Evolutionary conservation across 495 filamentous ascomycete genomes (phyloP), one percentile per base, ranked within the genome.

Genomic region (Trichoderma orchidacearum): DNA sequence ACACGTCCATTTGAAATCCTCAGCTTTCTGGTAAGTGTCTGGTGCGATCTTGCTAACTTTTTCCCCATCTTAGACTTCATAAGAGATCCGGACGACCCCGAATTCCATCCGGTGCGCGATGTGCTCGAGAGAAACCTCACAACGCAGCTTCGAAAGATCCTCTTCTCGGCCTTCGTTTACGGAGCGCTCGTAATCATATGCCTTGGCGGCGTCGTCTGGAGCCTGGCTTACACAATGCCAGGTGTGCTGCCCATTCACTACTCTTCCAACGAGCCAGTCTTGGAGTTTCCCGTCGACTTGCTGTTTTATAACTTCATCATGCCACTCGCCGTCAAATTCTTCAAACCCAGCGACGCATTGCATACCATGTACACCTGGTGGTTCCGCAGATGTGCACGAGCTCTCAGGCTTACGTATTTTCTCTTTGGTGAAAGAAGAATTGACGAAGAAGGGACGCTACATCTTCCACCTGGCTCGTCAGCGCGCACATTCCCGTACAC

Each of bases 251-350:
- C 93, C 0, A 89, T 97, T 51, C 87, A 90, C 63, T 96, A 91
- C 85, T 86, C 87, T 38, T 89, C 89, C 9, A 90, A 87, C 57
- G 84, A 92, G 59, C 90, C 91, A 7, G 85, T 95, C 9, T 77
- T 96, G 51, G 93, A 97, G 65, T 97, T 97, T 60, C 93, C 93
- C 1, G 81, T 95, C 52, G 94, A 97, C 63, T 72, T 99, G 0
- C 75, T 99, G 21, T 91, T 96, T 67, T 99, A 95, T 73, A 96
- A 97, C 68, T 94, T 96, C 66, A 68, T 96, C 55, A 88, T 95
- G 80, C 93, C 93, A 0, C 65, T 93, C 32, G 84, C 88, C 5
- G 79, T 96, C 54, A 82, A 80, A 59, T 82, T 86, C 61, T 83
- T 93, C 71, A 87, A 85, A 64, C 94, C 93, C 3, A 87, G 87